These are phyloP conservation scores for Orychophragmus violaceus DNA, from an alignment of 345 rosid genomes.

Conservation along the genomic window DNA sequence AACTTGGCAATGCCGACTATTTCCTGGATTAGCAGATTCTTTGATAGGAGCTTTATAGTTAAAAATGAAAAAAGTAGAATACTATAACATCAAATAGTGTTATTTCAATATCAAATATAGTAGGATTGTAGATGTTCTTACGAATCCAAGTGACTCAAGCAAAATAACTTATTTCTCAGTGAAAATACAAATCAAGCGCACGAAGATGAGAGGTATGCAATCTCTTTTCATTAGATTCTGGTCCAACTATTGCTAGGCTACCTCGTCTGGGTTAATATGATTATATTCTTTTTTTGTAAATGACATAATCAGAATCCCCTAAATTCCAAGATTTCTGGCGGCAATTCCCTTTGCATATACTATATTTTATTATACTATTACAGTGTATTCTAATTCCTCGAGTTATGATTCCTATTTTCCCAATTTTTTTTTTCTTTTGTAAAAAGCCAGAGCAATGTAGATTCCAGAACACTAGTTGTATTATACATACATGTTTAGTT, in stretches of 20 bases:
- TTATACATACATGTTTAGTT: background rate
- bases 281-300: background rate
- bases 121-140: too few species aligned
- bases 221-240: background rate
- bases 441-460: background rate
- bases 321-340: background rate
- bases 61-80: too few species aligned
- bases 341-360: background rate
- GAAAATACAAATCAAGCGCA: background rate
- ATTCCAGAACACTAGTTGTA: background rate
- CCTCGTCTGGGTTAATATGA: background rate
- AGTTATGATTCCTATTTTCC: background rate
- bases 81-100: too few species aligned
- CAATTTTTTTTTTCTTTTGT: background rate
- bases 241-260: background rate
- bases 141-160: background rate
- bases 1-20: too few species aligned
- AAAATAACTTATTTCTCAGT: background rate
- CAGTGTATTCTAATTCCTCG: background rate
- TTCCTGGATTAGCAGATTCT: too few species aligned
- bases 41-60: too few species aligned
- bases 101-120: too few species aligned
- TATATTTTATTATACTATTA: background rate
- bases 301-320: background rate
- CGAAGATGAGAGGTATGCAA: background rate